Percentiles rank a stretch among this genome's conserved stretches.
Conservation (phyloP, 805 yeast species). For the Teunomyces cretensis region DNA sequence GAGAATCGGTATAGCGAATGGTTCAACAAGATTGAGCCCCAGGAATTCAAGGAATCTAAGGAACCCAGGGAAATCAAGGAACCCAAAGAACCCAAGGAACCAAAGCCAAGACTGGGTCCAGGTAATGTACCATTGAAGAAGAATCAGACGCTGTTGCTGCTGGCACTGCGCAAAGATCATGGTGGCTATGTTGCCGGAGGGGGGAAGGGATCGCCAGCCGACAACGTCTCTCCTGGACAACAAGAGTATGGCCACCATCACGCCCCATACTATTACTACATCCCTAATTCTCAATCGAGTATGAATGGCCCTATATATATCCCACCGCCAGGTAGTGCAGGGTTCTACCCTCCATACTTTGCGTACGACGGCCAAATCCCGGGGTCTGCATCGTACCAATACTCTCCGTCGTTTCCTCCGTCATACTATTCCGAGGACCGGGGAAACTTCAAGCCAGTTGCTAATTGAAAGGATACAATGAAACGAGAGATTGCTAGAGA, state of each 20-base stretch:
- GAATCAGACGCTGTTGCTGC: background rate
- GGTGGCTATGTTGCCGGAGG: background rate
- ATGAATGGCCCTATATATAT: conserved; percentile 9
- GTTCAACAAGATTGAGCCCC: conserved; percentile 3
- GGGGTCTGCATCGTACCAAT: conserved; percentile 11
- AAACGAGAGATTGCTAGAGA: too few relatives aligned
- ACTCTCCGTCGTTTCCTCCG: conserved; percentile 5
- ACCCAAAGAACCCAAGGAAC: too few relatives aligned
- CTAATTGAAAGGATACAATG: background rate
- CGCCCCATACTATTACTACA: conserved; percentile 17
- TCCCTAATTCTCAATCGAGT: conserved; percentile 19
- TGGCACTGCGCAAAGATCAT: background rate
- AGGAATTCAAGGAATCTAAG: background rate
- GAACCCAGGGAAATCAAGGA: background rate
- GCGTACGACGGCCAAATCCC: conserved; percentile 20
- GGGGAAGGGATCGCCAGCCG: background rate
- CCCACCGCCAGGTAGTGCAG: conserved; percentile 16
- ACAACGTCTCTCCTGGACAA: background rate
- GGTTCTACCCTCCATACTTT: conserved; percentile 27
- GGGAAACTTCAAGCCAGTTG: background rate
- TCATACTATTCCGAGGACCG: conserved; percentile 13
- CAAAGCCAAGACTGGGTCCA: too few relatives aligned
- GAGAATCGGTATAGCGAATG: conserved; percentile 2
- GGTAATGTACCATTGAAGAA: background rate
- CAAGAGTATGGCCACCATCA: conserved; percentile 3